Base-by-base conservation (phyloP, 495 filamentous ascomycete species). In the Penicillium cosmopolitanum region DNA sequence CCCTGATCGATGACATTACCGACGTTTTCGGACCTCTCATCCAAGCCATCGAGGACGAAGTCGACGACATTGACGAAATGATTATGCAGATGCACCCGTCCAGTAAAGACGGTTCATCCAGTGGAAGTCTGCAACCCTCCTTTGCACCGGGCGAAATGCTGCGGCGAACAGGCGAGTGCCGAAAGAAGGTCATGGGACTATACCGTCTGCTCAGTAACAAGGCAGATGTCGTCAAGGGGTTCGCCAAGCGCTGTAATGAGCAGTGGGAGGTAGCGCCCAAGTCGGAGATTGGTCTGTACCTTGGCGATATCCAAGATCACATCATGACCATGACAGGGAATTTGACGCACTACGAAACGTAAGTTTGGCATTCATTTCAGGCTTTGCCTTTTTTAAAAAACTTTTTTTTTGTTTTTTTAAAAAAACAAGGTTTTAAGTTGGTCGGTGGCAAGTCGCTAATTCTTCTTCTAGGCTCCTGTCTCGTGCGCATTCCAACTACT, bases 181-280 rank as follows among this genome's bases (percentile, higher is more conserved):
- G 95, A 50, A 97, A 97, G 81, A 96, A 91, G 71, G 95, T 97
- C 62, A 98, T 98, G 95, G 86, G 86, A 50, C 77, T 98, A 58
- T 97, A 97, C 71, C 84, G 95, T 34, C 81, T 98, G 46, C 80
- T 98, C 19, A 95, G 95, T 63, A 97, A 95, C 74, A 98, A 98
- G 78, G 95, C 94, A 10, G 95, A 98, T 65, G 95, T 98, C 25
- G 97, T 98, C 76, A 97, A 97, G 78, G 93, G 95, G 2, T 97
- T 98, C 62, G 95, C 95, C n/a, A 98, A 98, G 77, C 82, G 95
- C 18, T 98, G 95, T 73, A 98, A 96, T 65, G 95, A 98, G 77
- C 91, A 94, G 61, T 98, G 95, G 92, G 91, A 96, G 66, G 89
- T 98, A 44, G 96, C 95, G 25, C 95, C 95, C 52, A 82, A 94